Conservation (phyloP, 345 rosid genomes). For the Eucalyptus tenuipes region DNA sequence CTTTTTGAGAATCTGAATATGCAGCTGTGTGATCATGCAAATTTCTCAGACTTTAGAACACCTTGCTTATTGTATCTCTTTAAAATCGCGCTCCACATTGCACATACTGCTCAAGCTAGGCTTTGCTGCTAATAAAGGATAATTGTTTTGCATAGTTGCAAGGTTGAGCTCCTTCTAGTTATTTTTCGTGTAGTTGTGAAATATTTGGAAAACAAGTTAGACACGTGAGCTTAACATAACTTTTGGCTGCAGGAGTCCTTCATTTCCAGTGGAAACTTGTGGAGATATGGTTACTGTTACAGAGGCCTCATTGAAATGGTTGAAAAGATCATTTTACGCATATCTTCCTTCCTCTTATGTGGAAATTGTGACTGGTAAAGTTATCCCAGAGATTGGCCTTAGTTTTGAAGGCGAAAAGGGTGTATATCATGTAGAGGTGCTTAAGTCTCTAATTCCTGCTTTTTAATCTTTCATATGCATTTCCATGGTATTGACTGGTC, state of each 20-base stretch:
- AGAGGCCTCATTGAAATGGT: constrained; percentile 10
- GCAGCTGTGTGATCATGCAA: background rate
- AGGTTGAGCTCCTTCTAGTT: background rate
- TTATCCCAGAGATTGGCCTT: constrained; percentile 22
- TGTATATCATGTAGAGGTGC: constrained; percentile 43
- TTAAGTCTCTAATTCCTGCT: background rate
- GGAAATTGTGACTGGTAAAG: constrained; percentile 14
- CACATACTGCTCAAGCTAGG: background rate
- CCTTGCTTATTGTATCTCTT: background rate
- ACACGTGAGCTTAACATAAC: background rate
- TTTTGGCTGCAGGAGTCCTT: constrained; percentile 9
- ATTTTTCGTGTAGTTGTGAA: background rate
- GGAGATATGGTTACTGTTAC: constrained; percentile 5
- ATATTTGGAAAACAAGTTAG: background rate
- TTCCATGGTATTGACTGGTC: background rate
- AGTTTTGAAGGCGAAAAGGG: constrained; percentile 27
- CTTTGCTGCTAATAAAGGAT: background rate
- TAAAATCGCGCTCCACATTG: background rate
- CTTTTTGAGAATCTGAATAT: background rate
- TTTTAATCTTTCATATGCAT: background rate
- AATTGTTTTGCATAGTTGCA: background rate
- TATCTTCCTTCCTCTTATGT: constrained; percentile 23
- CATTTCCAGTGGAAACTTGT: background rate
- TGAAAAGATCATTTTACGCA: constrained; percentile 18
- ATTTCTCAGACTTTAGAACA: background rate